Percentiles rank a stretch among this genome's conserved stretches.
Evolutionary conservation across 1,139 yeast genomes (phyloP).

Genomic region (Candida sojae): DNA sequence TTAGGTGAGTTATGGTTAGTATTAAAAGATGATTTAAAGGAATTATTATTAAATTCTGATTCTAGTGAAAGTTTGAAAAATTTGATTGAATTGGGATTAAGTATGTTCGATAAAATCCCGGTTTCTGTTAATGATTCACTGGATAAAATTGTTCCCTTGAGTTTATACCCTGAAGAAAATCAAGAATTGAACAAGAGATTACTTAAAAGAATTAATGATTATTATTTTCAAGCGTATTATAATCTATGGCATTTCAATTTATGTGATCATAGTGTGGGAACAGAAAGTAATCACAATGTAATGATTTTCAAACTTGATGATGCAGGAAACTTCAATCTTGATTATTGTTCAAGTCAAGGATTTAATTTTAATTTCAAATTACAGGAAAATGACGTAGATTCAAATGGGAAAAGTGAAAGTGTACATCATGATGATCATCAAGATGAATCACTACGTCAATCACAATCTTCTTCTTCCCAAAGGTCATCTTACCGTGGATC

Average conservation of each 20-base stretch:
- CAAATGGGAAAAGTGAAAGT: slow-evolving; percentile 6
- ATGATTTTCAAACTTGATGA: slow-evolving; percentile 28
- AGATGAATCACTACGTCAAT: slow-evolving; percentile 8
- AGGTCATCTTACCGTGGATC: slow-evolving; percentile 8
- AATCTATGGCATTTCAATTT: slow-evolving; percentile 79
- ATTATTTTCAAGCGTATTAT: slow-evolving; percentile 63
- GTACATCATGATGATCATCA: slow-evolving; percentile 4
- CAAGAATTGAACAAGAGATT: slow-evolving; percentile 21
- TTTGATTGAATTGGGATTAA: slow-evolving; percentile 50
- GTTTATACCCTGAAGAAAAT: slow-evolving; percentile 25
- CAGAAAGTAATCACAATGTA: slow-evolving; percentile 23
- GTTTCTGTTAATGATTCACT: slow-evolving; percentile 39
- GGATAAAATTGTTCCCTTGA: slow-evolving; percentile 44
- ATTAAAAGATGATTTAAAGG: slow-evolving; percentile 53
- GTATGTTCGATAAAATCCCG: slow-evolving; percentile 65
- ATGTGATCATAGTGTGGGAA: slow-evolving; percentile 47
- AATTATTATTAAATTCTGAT: slow-evolving; percentile 28
- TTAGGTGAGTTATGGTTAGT: slow-evolving; percentile 67
- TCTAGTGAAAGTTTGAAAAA: slow-evolving; percentile 18
- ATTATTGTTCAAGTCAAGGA: slow-evolving; percentile 34
- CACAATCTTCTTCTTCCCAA: slow-evolving; percentile 5
- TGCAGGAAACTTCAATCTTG: slow-evolving; percentile 28
- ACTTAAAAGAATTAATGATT: slow-evolving; percentile 48
- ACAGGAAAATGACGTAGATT: slow-evolving; percentile 1
- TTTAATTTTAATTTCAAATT: slow-evolving; percentile 33